phyloP scores from a whole-genome alignment of 768 basidiomycete genomes.

The Tephrocybe sp. region DNA sequence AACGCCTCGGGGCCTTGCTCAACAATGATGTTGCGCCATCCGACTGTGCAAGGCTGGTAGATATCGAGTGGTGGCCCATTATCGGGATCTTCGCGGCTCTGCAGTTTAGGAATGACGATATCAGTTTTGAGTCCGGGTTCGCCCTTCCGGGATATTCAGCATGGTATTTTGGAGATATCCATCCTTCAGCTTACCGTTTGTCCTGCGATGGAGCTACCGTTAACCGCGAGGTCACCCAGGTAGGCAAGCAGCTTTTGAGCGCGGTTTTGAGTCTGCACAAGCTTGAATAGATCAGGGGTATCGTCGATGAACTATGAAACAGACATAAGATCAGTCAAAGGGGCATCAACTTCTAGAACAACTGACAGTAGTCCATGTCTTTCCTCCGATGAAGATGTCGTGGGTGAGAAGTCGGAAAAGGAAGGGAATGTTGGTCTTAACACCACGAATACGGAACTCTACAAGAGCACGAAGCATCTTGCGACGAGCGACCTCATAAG shows the following conservation, averaged over 20 bases:
- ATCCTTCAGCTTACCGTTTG: slow-evolving; percentile 51
- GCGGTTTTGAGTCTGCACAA: slow-evolving; percentile 96
- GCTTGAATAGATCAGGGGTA: slow-evolving; percentile 98
- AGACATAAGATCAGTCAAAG: no score
- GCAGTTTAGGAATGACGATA: slow-evolving; percentile 77
- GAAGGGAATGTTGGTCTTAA: slow-evolving; percentile 99
- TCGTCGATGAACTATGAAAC: slow-evolving; percentile 94
- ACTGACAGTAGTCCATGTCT: slow-evolving; percentile 90
- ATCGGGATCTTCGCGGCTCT: slow-evolving; percentile 71
- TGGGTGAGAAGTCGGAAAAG: slow-evolving; percentile 96
- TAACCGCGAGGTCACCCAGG: slow-evolving; percentile 96
- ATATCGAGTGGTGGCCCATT: slow-evolving; percentile 76
- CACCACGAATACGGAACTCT: slow-evolving; percentile 98
- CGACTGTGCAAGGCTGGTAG: slow-evolving; percentile 77
- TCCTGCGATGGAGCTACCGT: slow-evolving; percentile 97
- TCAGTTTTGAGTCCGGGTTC: slow-evolving; percentile 94
- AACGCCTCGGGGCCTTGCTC: slow-evolving; percentile 98
- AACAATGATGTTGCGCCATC: slow-evolving; percentile 99
- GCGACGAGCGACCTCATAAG: slow-evolving; percentile 96
- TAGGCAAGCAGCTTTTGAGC: slow-evolving; percentile 97
- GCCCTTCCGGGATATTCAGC: slow-evolving; percentile 56
- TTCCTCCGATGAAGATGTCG: slow-evolving; percentile 92
- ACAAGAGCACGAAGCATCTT: slow-evolving; percentile 99
- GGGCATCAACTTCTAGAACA: no score
- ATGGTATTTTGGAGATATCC: no score